Base-by-base conservation (phyloP, 2,329 filamentous ascomycete species). In the Thelonectria blattea region DNA sequence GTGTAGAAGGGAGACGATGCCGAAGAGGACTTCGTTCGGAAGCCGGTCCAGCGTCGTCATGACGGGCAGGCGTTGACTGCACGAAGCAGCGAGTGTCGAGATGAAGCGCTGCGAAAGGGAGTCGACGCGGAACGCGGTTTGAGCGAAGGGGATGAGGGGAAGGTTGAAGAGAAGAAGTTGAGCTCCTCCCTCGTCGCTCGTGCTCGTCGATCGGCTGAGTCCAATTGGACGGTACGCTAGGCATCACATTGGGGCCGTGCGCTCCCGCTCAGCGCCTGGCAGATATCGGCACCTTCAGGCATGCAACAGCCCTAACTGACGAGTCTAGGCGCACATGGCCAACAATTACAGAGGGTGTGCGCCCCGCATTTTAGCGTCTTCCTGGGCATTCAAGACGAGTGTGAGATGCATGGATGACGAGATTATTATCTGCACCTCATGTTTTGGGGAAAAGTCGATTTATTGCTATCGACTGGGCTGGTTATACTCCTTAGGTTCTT, bases 11-110 rank as follows among this genome's bases (percentile, higher is more conserved):
- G 60, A 67, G 52, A 66, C 67, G 54, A 71, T 70, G 47, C 37
- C 56, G 39, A 70, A 64, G 20, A 71, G 50, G 20, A 71, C 69
- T 60, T 71, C 73, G 42, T 73, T 73, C 4, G 64, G 72, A 24
- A 72, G 66, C 58, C 71, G 68, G 52, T 72, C 70, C 60, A 74
- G 67, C 60, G 71, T 72, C 56, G 69, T 62, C 64, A 71, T 73
- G 55, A 62, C 64, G 52, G 56, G 68, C 39, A 57, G 67, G 62
- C 47, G 48, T 45, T 39, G 46, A 34, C 59, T 48, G 53, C 62
- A 62, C 55, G 43, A 24, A n/a, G 56, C 61, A 63, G 60, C 60
- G 30, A 60, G 57, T 52, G 58, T 52, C 53, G 60, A 49, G 56
- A 55, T 24, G 32, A 45, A 34, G 17, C 43, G 45, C 49, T 54